Percentiles rank a stretch among this genome's conserved stretches.
These are phyloP conservation scores for Simplicillium sp. DNA, from an alignment of 2,329 filamentous ascomycete genomes.

Conservation along the genomic window DNA sequence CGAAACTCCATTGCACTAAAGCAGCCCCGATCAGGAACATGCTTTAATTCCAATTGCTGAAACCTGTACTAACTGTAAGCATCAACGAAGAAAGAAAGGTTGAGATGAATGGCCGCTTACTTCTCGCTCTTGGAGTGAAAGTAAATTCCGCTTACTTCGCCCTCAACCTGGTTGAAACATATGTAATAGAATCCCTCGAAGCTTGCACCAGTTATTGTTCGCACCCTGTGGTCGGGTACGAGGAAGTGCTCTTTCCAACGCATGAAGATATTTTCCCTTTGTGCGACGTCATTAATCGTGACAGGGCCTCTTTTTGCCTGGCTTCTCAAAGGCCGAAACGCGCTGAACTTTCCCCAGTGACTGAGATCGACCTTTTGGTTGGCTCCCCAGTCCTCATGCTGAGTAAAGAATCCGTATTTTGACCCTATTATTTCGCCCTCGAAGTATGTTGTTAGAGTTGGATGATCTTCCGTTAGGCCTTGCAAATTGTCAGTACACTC, in stretches of 20 bases:
- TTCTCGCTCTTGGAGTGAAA: constrained; percentile 98
- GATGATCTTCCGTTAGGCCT: constrained; percentile 93
- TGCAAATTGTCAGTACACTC: constrained; percentile 6
- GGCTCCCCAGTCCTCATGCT: constrained; percentile 84
- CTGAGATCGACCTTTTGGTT: constrained; percentile 83
- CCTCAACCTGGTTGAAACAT: constrained; percentile 88
- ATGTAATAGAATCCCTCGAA: constrained; percentile 99
- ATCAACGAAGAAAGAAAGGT: neutral
- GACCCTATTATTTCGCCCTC: constrained; percentile 95
- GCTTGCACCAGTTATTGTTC: constrained; percentile 85
- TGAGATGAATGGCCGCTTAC: constrained; percentile 42
- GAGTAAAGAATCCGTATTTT: constrained; percentile 89
- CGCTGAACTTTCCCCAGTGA: constrained; percentile 86
- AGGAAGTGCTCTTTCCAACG: constrained; percentile 98
- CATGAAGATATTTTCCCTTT: constrained; percentile 92
- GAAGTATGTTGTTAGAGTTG: constrained; percentile 96
- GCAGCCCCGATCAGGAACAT: constrained; percentile 77
- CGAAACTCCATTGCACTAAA: constrained; percentile 78
- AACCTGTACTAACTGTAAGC: constrained; percentile 46
- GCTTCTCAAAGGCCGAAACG: constrained; percentile 68
- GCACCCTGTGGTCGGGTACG: constrained; percentile 86
- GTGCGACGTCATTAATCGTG: constrained; percentile 58
- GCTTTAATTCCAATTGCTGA: constrained; percentile 85
- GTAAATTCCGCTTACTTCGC: constrained; percentile 86
- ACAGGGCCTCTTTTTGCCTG: constrained; percentile 46